Evolutionary conservation across 345 rosid species (phyloP), one percentile per base, ranked within the genome.

Genomic region (Cardamine resedifolia): DNA sequence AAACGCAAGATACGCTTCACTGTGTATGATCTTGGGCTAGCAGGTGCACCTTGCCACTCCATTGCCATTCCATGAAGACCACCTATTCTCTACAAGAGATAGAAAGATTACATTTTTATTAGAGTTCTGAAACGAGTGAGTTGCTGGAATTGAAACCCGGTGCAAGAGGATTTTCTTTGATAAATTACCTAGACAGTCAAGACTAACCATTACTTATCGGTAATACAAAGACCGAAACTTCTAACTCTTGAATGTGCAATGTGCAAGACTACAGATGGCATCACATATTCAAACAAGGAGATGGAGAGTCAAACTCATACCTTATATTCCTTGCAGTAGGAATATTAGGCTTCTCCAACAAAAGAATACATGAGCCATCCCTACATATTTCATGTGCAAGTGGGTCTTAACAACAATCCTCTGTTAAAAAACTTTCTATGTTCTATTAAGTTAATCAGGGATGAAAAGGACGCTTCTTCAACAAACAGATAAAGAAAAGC

Each of bases 41-140:
- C 88, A 68, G 96, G 94, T 10, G 90, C 96, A 62, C 97, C 87
- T 85, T 95, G 98, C 99, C 99, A 95, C 77, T 95, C 99, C 98
- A 95, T 95, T 26, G 94, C 86, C 98, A 95, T 91, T 71, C 99
- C 99, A 71, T 85, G 88, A 33, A 85, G 89, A 56, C 96, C 92
- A 71, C 90, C 81, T 71, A 88, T 62, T 84, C 98, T 87, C 99
- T 95, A 87, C 76, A 57, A 49, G 9, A 50, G 31, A 33, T 15
- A 30, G 3, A 51, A 72, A 66, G 21, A 43, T 50, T 21, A 5
- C 23, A n/a, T 23, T 14, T 19, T 24, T 39, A 38, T 50, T 7
- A 56, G 45, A 63, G 16, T 67, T 66, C 5, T 73, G 20, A 53
- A 27, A 63, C 47, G 44, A 34, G 70, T 43, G 33, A 61, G 38